phyloP scores from a whole-genome alignment of 2,329 filamentous ascomycete species.

The Mycogone perniciosa region DNA sequence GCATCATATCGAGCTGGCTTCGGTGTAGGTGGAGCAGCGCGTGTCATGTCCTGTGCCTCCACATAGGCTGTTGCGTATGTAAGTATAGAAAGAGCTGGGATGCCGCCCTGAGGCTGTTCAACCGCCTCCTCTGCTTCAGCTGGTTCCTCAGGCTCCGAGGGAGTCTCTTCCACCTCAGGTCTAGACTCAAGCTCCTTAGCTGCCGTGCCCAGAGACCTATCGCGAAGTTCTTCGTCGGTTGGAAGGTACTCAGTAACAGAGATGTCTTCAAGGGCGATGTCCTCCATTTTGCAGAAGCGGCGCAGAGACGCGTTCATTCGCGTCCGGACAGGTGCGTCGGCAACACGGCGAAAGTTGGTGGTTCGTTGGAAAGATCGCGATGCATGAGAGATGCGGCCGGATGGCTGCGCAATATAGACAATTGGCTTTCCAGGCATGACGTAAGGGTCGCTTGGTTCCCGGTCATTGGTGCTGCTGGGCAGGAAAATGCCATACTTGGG shows the following conservation, averaged over 20 bases:
- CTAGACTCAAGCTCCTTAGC: conserved; percentile 26
- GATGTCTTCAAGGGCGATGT: conserved; percentile 29
- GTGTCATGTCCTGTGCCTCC: conserved; percentile 23
- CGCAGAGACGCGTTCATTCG: conserved; percentile 31
- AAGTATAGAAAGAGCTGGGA: conserved; percentile 26
- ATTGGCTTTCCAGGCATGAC: conserved; percentile 42
- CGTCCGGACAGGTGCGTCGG: conserved; percentile 27
- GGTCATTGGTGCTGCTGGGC: conserved; percentile 39
- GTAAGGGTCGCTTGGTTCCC: conserved; percentile 33
- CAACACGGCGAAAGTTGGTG: conserved; percentile 27
- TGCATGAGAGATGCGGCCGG: conserved; percentile 42
- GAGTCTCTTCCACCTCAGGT: conserved; percentile 22
- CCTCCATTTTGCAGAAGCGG: conserved; percentile 32
- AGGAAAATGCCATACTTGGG: conserved; percentile 49
- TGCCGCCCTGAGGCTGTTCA: conserved; percentile 20
- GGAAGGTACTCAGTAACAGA: conserved; percentile 27
- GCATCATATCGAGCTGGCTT: conserved; percentile 31
- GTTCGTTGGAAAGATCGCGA: conserved; percentile 39
- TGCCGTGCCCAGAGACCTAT: conserved; percentile 31
- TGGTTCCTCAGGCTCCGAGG: conserved; percentile 23
- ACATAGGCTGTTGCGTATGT: conserved; percentile 27
- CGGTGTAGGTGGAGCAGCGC: conserved; percentile 20
- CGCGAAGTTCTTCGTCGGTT: conserved; percentile 28
- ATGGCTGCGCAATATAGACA: conserved; percentile 42
- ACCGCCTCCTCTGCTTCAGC: conserved; percentile 18